Base-by-base conservation (phyloP, 1,284 basidiomycete genomes). In the Meira nashicola region DNA sequence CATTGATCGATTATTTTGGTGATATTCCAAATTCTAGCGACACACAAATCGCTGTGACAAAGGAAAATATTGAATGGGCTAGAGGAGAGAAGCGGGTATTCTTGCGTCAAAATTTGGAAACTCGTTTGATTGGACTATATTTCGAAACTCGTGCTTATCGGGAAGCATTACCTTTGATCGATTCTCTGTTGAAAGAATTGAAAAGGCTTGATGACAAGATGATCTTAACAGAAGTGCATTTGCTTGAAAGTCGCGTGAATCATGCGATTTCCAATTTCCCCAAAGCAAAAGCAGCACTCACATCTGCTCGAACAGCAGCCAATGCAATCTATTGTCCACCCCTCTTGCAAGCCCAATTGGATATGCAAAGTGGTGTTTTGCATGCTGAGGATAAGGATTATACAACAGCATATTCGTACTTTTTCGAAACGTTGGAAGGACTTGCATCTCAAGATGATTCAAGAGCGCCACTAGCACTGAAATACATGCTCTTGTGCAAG, bases 371-470 rank as follows among this genome's bases (percentile, higher is more conserved):
- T 37, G 90, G 94, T 14, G 85, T 95, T 28, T 83, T 97, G 14
- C 92, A 96, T 71, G 92, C 94, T 0, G 92, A 97, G 69, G 94
- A 97, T 78, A 96, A 95, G 76, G 94, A 98, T 79, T 97, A 96
- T 79, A 93, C 86, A 61, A 98, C 93, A 0, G 94, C 87, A 41
- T 96, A 96, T 79, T 94, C 91, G 0, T 98, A 98, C 82, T 97
- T 97, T 81, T 93, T 91, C 70, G 94, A 98, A 80, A 89, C 92
- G 1, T 94, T 97, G 67, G 94, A 98, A 71, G 92, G 90, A 1
- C 88, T 90, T 64, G 44, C 58, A 23, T 52, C 56, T 5, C 79
- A 82, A 33, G 83, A 83, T 52, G 82, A 83, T 60, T 67, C 79
- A 23, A 81, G 68, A 70, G 86, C 92, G 0, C 82, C 94, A n/a